These are phyloP conservation scores for Trametes hirsuta DNA, from an alignment of 1,284 basidiomycete genomes.

Conservation along the genomic window DNA sequence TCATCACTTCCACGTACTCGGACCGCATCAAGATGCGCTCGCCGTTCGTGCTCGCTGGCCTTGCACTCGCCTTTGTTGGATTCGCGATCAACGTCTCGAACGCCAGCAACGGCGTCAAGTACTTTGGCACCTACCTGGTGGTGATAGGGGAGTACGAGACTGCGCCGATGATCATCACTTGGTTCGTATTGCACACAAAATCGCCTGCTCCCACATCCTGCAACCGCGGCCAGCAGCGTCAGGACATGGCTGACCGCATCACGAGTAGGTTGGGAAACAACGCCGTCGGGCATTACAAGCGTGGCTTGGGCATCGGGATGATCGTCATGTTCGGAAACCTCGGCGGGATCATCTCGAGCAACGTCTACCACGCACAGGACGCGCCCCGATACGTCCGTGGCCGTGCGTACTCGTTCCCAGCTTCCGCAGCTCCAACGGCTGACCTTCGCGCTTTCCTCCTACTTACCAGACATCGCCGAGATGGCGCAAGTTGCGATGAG, in stretches of 20 bases:
- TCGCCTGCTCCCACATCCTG: neutral
- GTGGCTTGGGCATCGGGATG: slow-evolving; percentile 62
- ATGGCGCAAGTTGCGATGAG: slow-evolving; percentile 72
- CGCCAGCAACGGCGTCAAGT: slow-evolving; percentile 53
- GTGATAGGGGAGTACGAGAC: slow-evolving; percentile 63
- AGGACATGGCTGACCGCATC: neutral
- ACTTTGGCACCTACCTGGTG: slow-evolving; percentile 69
- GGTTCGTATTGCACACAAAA: slow-evolving; percentile 43
- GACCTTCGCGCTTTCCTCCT: neutral
- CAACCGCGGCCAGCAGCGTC: neutral
- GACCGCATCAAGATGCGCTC: slow-evolving; percentile 61
- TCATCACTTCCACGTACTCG: slow-evolving; percentile 46
- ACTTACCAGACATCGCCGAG: slow-evolving; percentile 58
- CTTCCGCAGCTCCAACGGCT: neutral
- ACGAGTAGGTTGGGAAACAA: slow-evolving; percentile 58
- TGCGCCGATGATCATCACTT: slow-evolving; percentile 67
- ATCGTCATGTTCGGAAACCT: slow-evolving; percentile 70
- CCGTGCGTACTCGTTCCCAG: slow-evolving; percentile 42
- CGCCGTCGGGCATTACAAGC: slow-evolving; percentile 65
- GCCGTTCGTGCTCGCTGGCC: slow-evolving; percentile 61
- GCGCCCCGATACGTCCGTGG: slow-evolving; percentile 64
- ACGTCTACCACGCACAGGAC: slow-evolving; percentile 63
- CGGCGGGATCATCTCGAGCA: slow-evolving; percentile 57
- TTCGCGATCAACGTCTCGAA: slow-evolving; percentile 67
- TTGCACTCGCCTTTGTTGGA: slow-evolving; percentile 57